Percentiles rank a stretch among this genome's conserved stretches.
Conservation (phyloP, 768 basidiomycete species). For the Auriculariales sp. region DNA sequence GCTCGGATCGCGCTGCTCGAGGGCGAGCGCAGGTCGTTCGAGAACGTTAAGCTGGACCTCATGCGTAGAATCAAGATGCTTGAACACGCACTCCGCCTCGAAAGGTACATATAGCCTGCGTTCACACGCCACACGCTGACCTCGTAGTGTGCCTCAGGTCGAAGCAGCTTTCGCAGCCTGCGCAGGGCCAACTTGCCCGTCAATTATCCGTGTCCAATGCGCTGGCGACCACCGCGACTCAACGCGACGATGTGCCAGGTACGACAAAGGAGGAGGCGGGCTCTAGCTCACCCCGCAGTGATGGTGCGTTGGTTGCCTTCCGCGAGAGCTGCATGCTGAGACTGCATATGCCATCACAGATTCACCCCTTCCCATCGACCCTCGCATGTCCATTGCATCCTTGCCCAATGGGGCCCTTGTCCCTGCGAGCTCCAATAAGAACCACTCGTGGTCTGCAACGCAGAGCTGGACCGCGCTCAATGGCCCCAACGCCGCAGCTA, state of each 20-base stretch:
- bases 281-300: constrained; percentile 72
- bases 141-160: constrained; percentile 31
- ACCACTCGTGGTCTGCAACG: constrained; percentile 21
- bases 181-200: constrained; percentile 30
- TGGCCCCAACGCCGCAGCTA: constrained; percentile 27
- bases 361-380: constrained; percentile 55
- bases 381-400: constrained; percentile 24
- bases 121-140: neutral
- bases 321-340: constrained; percentile 3
- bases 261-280: constrained; percentile 68
- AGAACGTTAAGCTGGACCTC: constrained; percentile 91
- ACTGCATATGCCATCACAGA: constrained; percentile 27
- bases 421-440: constrained; percentile 34
- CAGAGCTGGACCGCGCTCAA: constrained; percentile 18
- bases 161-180: constrained; percentile 43
- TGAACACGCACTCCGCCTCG: constrained; percentile 90
- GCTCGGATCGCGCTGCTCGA: constrained; percentile 95
- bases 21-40: constrained; percentile 91
- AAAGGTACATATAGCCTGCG: constrained; percentile 53
- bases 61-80: constrained; percentile 98
- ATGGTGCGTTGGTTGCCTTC: constrained; percentile 37
- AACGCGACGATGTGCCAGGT: no score
- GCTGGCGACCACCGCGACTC: constrained; percentile 48
- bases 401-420: constrained; percentile 41
- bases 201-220: constrained; percentile 46